Evolutionary conservation across 345 rosid genomes (phyloP).

Genomic region (Acer yangbiense): DNA sequence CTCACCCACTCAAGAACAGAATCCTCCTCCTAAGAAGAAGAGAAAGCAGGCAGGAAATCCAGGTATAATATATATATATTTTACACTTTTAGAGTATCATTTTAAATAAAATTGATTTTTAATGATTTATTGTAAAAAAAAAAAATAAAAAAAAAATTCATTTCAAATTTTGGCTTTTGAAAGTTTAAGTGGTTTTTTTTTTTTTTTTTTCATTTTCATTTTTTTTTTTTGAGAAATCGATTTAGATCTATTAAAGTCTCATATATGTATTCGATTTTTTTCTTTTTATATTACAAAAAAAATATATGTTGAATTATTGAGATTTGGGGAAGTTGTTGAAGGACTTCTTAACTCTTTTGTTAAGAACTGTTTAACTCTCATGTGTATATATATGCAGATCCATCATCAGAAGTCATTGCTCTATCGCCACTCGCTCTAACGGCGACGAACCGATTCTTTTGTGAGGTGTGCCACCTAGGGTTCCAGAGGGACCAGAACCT

Average conservation of each 20-base stretch:
- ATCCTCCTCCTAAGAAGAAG: conserved; percentile 33
- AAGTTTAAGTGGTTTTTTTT: too few relatives aligned
- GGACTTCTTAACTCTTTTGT: conserved; percentile 30
- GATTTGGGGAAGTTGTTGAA: conserved; percentile 24
- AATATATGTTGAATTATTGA: conserved; percentile 34
- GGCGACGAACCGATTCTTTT: conserved; percentile 27
- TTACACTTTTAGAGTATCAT: too few relatives aligned
- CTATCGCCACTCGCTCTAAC: conserved; percentile 32
- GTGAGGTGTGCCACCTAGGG: conserved; percentile 21
- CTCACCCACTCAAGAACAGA: conserved; percentile 23
- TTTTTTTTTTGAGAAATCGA: too few relatives aligned
- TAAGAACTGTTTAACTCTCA: conserved; percentile 10
- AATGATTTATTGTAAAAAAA: neutral
- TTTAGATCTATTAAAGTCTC: neutral
- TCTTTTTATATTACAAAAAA: too few relatives aligned
- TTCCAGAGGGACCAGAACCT: conserved; percentile 36
- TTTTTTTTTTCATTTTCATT: too few relatives aligned
- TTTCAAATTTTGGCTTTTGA: too few relatives aligned
- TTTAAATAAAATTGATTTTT: too few relatives aligned
- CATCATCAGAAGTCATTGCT: conserved; percentile 38
- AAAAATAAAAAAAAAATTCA: too few relatives aligned
- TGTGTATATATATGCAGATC: conserved; percentile 30
- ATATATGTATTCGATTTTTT: neutral
- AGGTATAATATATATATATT: conserved; percentile 18
- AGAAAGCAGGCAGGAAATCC: conserved; percentile 52